A percentile compares a stretch with the other conserved stretches of the same genome.
These are phyloP conservation scores for Hibiscus mutabilis DNA, from an alignment of 345 rosid genomes.

Conservation along the genomic window DNA sequence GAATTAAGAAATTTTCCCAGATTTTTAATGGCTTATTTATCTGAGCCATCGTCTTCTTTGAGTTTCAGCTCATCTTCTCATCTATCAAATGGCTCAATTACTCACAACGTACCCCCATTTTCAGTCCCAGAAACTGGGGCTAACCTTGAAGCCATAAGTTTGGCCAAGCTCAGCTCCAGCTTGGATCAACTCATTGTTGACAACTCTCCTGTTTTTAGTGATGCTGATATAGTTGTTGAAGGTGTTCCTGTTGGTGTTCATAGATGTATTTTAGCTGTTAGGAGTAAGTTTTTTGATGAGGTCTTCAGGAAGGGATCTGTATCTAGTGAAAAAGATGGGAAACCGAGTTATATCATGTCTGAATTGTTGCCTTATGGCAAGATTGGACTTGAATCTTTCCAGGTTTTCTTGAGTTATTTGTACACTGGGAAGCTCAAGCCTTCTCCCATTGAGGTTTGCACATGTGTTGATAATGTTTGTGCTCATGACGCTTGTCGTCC, in stretches of 20 bases:
- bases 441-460: constrained; percentile 65
- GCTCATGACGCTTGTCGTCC: constrained; percentile 83
- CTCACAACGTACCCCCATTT: constrained; percentile 28
- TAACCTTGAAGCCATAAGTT: constrained; percentile 53
- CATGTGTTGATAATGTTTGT: constrained; percentile 65
- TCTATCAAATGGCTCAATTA: constrained; percentile 37
- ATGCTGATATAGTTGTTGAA: constrained; percentile 69
- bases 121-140: constrained; percentile 26
- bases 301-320: constrained; percentile 45
- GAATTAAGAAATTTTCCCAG: neutral
- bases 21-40: constrained; percentile 45
- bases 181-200: constrained; percentile 67
- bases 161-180: constrained; percentile 68
- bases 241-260: constrained; percentile 58
- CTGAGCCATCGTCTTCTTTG: constrained; percentile 74
- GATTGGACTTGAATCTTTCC: constrained; percentile 69
- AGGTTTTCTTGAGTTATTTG: constrained; percentile 58
- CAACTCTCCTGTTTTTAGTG: constrained; percentile 50
- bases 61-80: constrained; percentile 68
- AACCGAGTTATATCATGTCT: constrained; percentile 47
- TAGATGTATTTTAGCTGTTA: constrained; percentile 73
- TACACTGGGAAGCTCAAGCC: constrained; percentile 78
- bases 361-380: constrained; percentile 61
- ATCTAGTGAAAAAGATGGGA: constrained; percentile 37
- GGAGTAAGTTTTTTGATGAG: constrained; percentile 73